Percentiles rank a stretch among this genome's conserved stretches.
Evolutionary conservation across 129 eudicot species (phyloP).

Genomic region (Apium graveolens): DNA sequence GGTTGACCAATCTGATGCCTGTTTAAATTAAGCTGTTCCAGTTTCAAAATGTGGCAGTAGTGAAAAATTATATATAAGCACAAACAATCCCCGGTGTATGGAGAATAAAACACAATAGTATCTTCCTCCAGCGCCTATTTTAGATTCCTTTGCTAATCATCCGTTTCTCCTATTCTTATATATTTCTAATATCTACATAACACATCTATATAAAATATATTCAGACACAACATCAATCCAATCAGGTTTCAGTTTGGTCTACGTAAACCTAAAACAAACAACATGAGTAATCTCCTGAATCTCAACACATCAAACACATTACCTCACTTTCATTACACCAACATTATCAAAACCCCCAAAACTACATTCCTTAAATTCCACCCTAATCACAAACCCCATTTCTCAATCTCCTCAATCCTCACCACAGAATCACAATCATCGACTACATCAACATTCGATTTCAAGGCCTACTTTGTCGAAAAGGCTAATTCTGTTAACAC

Average conservation of each 20-base stretch:
- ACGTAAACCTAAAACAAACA: too few relatives aligned
- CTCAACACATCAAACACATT: not conserved
- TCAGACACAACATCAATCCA: not conserved
- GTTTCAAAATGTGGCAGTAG: too few relatives aligned
- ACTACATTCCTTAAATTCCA: not conserved
- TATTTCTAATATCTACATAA: too few relatives aligned
- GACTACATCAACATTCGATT: constrained; percentile 16
- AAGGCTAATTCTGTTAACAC: constrained; percentile 40
- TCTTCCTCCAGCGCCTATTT: not conserved
- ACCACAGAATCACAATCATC: constrained; percentile 18
- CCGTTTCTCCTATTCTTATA: not conserved
- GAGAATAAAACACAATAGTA: not conserved
- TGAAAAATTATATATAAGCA: too few relatives aligned
- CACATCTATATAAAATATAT: too few relatives aligned
- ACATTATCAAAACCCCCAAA: not conserved
- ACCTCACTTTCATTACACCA: not conserved
- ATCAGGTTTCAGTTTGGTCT: not conserved
- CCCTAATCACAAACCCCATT: constrained; percentile 12
- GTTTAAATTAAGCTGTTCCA: too few relatives aligned
- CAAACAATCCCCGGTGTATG: not conserved
- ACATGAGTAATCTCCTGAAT: constrained; percentile 12
- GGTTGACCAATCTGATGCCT: too few relatives aligned
- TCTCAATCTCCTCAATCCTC: constrained; percentile 33
- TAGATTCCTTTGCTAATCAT: not conserved
- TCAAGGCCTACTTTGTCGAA: constrained; percentile 34